These are phyloP conservation scores for Dactylonectria macrodidyma DNA, from an alignment of 2,329 filamentous ascomycete genomes.

Conservation along the genomic window DNA sequence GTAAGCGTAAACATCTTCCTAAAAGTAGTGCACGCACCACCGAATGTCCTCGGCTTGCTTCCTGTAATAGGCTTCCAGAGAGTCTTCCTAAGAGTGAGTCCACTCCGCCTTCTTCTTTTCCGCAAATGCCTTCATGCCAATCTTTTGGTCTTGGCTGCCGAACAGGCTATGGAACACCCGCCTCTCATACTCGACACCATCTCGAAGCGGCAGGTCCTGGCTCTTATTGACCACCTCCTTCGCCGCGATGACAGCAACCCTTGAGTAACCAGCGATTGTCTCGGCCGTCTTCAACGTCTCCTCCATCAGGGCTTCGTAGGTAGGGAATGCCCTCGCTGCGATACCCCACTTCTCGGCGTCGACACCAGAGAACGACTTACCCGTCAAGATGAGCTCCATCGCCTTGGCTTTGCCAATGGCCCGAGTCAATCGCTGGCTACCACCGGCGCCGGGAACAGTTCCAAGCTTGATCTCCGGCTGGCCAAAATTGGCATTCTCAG, in stretches of 20 bases:
- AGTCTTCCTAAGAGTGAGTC: slow-evolving; percentile 76
- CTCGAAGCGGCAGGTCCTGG: slow-evolving; percentile 88
- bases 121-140: slow-evolving; percentile 95
- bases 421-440: slow-evolving; percentile 88
- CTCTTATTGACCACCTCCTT: slow-evolving; percentile 99
- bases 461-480: slow-evolving; percentile 98
- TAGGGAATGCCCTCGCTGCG: slow-evolving; percentile 85
- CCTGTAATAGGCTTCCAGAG: too few species aligned
- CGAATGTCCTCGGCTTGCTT: too few species aligned
- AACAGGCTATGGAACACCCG: slow-evolving; percentile 94
- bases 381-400: slow-evolving; percentile 93
- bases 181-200: slow-evolving; percentile 96
- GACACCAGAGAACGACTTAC: slow-evolving; percentile 84
- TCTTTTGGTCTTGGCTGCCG: slow-evolving; percentile 96
- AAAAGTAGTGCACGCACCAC: too few species aligned
- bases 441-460: slow-evolving; percentile 91
- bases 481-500: slow-evolving; percentile 87
- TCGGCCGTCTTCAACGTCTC: slow-evolving; percentile 87
- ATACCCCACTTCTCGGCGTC: slow-evolving; percentile 94
- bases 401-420: slow-evolving; percentile 88
- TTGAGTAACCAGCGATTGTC: slow-evolving; percentile 89
- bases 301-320: slow-evolving; percentile 85
- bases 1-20: too few species aligned
- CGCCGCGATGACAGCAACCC: slow-evolving; percentile 87
- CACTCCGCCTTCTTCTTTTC: slow-evolving; percentile 96